Percentiles rank a stretch among this genome's conserved stretches.
phyloP scores from a whole-genome alignment of 306 rosid species.

The Casuarina cunninghamiana region DNA sequence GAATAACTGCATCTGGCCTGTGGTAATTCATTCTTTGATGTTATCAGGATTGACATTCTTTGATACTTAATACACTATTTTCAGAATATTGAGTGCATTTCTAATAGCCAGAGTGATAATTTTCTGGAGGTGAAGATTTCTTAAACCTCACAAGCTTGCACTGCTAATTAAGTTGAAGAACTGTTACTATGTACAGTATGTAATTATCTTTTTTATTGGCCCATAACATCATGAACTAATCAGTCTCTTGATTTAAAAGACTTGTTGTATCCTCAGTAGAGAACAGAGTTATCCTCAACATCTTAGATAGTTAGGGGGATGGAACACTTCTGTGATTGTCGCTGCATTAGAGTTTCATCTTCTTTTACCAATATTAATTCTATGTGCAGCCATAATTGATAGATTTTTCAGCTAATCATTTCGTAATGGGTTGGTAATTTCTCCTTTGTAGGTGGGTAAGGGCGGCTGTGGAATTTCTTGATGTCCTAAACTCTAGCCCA shows the following conservation, averaged over 20 bases:
- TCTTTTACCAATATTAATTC: constrained; percentile 6
- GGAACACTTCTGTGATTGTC: background rate
- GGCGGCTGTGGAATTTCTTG: constrained; percentile 68
- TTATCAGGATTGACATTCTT: background rate
- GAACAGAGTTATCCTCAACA: background rate
- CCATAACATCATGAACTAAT: background rate
- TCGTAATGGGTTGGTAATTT: background rate
- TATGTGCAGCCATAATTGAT: constrained; percentile 5
- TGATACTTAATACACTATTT: background rate
- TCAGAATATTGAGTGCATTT: background rate
- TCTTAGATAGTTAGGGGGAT: background rate
- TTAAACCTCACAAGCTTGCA: background rate
- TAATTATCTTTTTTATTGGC: background rate
- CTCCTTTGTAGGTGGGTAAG: constrained; percentile 83
- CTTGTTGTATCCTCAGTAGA: background rate
- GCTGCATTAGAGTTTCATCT: background rate
- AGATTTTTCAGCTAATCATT: background rate
- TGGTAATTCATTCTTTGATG: constrained; percentile 45
- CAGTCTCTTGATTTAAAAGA: background rate
- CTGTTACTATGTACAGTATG: background rate
- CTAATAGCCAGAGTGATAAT: background rate
- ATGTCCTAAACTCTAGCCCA: constrained; percentile 54
- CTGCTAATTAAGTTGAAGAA: background rate
- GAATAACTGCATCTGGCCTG: constrained; percentile 71
- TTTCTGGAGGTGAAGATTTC: background rate